phyloP scores from a whole-genome alignment of 352 stramenopile species.

The Pythium diclinum region DNA sequence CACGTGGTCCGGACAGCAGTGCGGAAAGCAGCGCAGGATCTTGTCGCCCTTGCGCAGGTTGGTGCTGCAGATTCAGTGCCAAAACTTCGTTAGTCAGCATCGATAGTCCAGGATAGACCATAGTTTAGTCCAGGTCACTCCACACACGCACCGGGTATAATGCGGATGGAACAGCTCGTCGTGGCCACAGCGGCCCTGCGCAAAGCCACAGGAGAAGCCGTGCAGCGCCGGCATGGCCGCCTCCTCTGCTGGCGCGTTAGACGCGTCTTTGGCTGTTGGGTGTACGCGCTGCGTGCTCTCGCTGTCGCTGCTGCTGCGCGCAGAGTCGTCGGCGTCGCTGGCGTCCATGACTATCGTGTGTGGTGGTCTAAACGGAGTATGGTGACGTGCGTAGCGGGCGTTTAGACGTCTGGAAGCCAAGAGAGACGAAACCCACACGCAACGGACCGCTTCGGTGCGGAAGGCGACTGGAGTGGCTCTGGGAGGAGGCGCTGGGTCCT shows the following conservation, averaged over 20 bases:
- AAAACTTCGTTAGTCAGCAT: not conserved
- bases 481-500: not conserved
- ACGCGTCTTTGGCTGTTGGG: not conserved
- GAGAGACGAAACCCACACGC: not conserved
- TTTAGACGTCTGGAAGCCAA: not conserved
- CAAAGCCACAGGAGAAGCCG: slow-evolving; percentile 13
- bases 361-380: not conserved
- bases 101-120: not conserved
- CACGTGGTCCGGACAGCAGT: slow-evolving; percentile 58
- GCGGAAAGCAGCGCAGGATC: slow-evolving; percentile 65
- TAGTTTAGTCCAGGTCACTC: not conserved
- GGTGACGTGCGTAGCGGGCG: not conserved
- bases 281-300: slow-evolving; percentile 7
- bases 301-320: slow-evolving; percentile 3
- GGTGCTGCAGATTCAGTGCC: slow-evolving; percentile 1
- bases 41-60: slow-evolving; percentile 24
- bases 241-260: not conserved
- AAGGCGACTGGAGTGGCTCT: not conserved
- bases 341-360: not conserved
- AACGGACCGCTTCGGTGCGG: not conserved
- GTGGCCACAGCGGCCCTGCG: slow-evolving; percentile 7
- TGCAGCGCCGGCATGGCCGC: not conserved
- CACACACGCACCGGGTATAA: slow-evolving; percentile 10
- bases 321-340: not conserved
- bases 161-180: slow-evolving; percentile 18